Conservation (phyloP, 192 early-diverging fungal genomes). For the Phlyctochytrium bullatum region DNA sequence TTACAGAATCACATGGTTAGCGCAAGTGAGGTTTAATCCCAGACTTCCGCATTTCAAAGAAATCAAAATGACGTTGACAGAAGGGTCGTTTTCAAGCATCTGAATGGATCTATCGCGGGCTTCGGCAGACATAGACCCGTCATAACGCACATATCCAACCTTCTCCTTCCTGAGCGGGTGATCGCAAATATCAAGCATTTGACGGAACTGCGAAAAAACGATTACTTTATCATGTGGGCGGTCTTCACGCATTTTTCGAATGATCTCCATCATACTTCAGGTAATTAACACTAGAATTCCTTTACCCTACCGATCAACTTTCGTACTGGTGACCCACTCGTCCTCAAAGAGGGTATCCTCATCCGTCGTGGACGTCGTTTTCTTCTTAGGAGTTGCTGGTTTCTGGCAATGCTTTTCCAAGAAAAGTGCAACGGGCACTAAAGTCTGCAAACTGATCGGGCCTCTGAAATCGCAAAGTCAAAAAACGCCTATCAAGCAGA, state of each 20-base stretch:
- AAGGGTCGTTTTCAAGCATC: slow-evolving; percentile 15
- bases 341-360: neutral
- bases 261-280: slow-evolving; percentile 35
- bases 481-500: too few relatives aligned
- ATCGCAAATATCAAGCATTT: slow-evolving; percentile 30
- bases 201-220: slow-evolving; percentile 31
- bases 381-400: neutral
- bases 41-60: slow-evolving; percentile 40
- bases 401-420: neutral
- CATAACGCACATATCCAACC: slow-evolving; percentile 29
- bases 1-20: slow-evolving; percentile 38
- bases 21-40: slow-evolving; percentile 42
- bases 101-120: slow-evolving; percentile 18
- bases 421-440: too few relatives aligned
- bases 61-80: slow-evolving; percentile 32
- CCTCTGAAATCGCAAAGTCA: too few relatives aligned
- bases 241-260: slow-evolving; percentile 40
- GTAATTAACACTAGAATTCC: slow-evolving; percentile 3
- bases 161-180: slow-evolving; percentile 15
- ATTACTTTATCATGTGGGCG: slow-evolving; percentile 42
- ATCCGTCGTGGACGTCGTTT: neutral
- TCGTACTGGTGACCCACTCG: slow-evolving; percentile 28
- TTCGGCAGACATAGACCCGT: slow-evolving; percentile 29
- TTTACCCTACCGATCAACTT: slow-evolving; percentile 28
- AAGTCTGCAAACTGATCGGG: too few relatives aligned